These are phyloP conservation scores for Amanita phalloides DNA, from an alignment of 768 basidiomycete genomes.

Conservation along the genomic window DNA sequence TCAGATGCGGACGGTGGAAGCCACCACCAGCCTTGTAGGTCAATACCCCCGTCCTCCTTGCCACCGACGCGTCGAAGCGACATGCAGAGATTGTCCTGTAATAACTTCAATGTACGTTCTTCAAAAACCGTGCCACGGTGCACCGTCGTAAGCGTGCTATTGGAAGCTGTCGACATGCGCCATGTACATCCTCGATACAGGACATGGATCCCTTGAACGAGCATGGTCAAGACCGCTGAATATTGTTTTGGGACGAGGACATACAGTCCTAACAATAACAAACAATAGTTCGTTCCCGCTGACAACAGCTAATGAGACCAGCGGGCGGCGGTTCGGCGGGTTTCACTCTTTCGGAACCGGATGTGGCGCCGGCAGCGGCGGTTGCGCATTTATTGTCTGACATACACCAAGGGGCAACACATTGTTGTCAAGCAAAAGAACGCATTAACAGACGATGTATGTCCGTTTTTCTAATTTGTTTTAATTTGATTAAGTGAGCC, in stretches of 20 bases:
- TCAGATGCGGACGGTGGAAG: slow-evolving; percentile 31
- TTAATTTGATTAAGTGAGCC: neutral
- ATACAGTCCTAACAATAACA: neutral
- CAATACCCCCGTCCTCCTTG: slow-evolving; percentile 83
- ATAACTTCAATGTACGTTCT: slow-evolving; percentile 45
- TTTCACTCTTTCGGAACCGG: too few species aligned
- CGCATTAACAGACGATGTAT: too few species aligned
- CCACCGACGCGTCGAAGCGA: slow-evolving; percentile 70
- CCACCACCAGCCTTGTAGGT: slow-evolving; percentile 93
- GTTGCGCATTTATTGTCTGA: too few species aligned
- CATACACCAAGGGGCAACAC: too few species aligned
- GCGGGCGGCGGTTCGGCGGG: too few species aligned
- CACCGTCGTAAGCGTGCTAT: slow-evolving; percentile 33
- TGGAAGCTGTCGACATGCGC: slow-evolving; percentile 1
- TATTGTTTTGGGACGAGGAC: too few species aligned
- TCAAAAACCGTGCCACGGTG: slow-evolving; percentile 73
- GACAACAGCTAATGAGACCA: too few species aligned
- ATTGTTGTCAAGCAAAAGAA: too few species aligned
- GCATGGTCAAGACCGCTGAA: neutral
- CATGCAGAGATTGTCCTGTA: slow-evolving; percentile 69
- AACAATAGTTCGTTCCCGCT: neutral
- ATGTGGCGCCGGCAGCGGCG: too few species aligned
- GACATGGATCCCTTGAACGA: neutral
- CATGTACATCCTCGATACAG: neutral
- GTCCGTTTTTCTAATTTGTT: neutral